These are phyloP conservation scores for Aureobasidium lini DNA, from an alignment of 2,329 filamentous ascomycete species.

Conservation along the genomic window DNA sequence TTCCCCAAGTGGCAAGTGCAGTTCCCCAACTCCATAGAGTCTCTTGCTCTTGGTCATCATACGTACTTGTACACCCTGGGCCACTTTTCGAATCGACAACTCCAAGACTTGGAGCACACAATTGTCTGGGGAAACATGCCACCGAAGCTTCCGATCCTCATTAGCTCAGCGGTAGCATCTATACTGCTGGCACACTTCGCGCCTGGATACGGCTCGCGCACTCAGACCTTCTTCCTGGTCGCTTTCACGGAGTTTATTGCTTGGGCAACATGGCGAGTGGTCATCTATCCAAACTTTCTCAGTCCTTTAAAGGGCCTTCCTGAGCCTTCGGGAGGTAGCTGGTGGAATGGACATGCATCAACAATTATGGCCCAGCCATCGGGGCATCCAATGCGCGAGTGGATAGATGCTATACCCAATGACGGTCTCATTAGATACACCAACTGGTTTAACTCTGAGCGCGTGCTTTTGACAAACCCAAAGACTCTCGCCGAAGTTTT, in stretches of 20 bases:
- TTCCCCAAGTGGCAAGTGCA: not conserved
- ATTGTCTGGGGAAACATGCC: constrained; percentile 1
- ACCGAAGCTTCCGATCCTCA: constrained; percentile 5
- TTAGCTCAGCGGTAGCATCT: constrained; percentile 16
- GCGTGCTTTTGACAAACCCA: constrained; percentile 39
- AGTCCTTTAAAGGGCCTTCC: constrained; percentile 53
- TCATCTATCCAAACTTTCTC: constrained; percentile 52
- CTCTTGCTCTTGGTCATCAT: not conserved
- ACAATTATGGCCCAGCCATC: constrained; percentile 35
- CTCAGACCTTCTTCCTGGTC: constrained; percentile 34
- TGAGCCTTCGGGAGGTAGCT: constrained; percentile 35
- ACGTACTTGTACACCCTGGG: not conserved
- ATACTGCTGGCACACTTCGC: constrained; percentile 28
- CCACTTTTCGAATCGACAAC: not conserved
- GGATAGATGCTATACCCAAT: constrained; percentile 47
- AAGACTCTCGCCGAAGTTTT: constrained; percentile 44
- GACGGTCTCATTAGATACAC: constrained; percentile 49
- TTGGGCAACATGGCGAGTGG: constrained; percentile 34
- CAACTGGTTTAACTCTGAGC: constrained; percentile 39
- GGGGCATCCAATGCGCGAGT: constrained; percentile 40
- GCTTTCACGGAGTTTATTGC: constrained; percentile 31
- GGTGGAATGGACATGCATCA: constrained; percentile 37
- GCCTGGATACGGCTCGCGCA: constrained; percentile 28
- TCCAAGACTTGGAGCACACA: not conserved
- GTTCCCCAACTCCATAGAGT: not conserved